phyloP scores from a whole-genome alignment of 768 basidiomycete genomes.

The Chlorophyllum brunneum region DNA sequence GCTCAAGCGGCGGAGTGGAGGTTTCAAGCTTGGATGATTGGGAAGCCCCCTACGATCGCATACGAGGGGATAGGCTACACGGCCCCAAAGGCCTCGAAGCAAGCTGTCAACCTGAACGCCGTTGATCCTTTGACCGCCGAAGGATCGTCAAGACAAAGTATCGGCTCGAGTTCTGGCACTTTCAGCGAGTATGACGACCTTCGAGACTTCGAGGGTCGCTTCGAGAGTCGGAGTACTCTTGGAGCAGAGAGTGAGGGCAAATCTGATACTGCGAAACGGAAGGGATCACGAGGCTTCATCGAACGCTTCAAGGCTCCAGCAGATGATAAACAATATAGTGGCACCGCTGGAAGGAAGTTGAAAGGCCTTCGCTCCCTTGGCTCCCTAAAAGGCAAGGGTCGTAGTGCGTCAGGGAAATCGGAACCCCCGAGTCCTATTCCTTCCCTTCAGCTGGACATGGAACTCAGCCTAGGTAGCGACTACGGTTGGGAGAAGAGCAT shows the following conservation, averaged over 20 bases:
- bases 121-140: conserved; percentile 34
- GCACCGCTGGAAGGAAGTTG: conserved; percentile 44
- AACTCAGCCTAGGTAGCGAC: conserved; percentile 42
- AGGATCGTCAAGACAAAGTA: conserved; percentile 57
- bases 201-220: conserved; percentile 81
- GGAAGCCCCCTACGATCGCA: conserved; percentile 84
- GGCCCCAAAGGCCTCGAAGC: conserved; percentile 26
- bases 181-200: conserved; percentile 90
- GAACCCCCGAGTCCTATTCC: conserved; percentile 50
- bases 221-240: conserved; percentile 76
- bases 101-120: conserved; percentile 21
- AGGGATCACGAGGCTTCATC: conserved; percentile 66
- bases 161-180: conserved; percentile 56
- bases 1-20: conserved; percentile 98
- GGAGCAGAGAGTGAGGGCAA: conserved; percentile 35
- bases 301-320: conserved; percentile 52
- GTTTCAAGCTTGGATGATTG: conserved; percentile 95
- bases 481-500: conserved; percentile 47
- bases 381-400: conserved; percentile 61
- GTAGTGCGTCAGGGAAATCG: conserved; percentile 29
- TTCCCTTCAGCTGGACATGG: conserved; percentile 49
- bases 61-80: conserved; percentile 87
- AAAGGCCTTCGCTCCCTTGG: conserved; percentile 81
- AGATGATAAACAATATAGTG: conserved; percentile 31
- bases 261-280: conserved; percentile 38